Percentiles rank a stretch among this genome's conserved stretches.
Evolutionary conservation across 495 filamentous ascomycete genomes (phyloP).

Genomic region (Acidiella bohemica): DNA sequence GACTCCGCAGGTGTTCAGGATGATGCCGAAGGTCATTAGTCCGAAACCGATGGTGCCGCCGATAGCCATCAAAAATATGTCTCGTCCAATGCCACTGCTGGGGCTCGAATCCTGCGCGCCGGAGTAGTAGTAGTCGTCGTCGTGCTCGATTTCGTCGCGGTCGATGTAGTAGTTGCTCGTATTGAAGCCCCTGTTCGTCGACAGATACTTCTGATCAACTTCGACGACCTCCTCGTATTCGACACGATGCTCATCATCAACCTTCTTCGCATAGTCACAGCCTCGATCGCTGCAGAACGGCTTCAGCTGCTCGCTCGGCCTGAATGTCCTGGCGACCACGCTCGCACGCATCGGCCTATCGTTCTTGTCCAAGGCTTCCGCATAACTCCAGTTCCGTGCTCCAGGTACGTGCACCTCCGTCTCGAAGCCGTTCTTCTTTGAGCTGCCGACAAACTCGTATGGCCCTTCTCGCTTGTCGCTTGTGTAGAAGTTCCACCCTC

Average conservation of each 20-base stretch:
- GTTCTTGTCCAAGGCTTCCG: conserved; percentile 20
- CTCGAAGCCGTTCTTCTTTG: conserved; percentile 21
- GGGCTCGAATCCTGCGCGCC: not conserved
- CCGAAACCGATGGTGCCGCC: conserved; percentile 4
- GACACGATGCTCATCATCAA: conserved; percentile 3
- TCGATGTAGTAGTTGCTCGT: conserved; percentile 14
- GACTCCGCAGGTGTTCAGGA: not conserved
- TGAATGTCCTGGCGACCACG: conserved; percentile 19
- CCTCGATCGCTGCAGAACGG: conserved; percentile 16
- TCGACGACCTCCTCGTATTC: conserved; percentile 1
- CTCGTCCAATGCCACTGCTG: not conserved
- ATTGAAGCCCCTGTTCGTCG: conserved; percentile 13
- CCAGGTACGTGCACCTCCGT: conserved; percentile 14
- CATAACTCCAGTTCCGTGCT: conserved; percentile 17
- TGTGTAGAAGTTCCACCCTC: conserved; percentile 20
- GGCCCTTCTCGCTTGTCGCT: conserved; percentile 8
- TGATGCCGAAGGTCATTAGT: not conserved
- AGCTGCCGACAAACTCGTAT: conserved; percentile 9
- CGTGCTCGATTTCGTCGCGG: not conserved
- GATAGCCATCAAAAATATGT: not conserved
- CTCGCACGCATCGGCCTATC: conserved; percentile 14
- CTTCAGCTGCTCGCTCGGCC: conserved; percentile 8
- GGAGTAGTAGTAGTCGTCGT: not conserved
- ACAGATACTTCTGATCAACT: conserved; percentile 1
- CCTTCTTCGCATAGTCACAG: conserved; percentile 5